Conservation (phyloP, 2,329 filamentous ascomycete species). For the Diaporthe citri region DNA sequence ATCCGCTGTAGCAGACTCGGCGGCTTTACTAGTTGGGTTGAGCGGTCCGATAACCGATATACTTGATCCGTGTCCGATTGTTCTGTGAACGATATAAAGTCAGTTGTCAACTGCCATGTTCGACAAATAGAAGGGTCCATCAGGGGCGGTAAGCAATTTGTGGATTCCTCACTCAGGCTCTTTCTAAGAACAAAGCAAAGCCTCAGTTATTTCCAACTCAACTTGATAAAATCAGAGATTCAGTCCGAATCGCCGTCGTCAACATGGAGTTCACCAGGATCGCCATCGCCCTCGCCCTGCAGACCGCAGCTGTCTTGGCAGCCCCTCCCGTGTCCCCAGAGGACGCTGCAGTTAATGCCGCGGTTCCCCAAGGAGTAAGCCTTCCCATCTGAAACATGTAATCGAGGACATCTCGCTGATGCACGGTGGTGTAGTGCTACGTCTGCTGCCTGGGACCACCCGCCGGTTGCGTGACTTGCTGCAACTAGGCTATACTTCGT, state of each 20-base stretch:
- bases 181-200: no score
- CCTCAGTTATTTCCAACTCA: no score
- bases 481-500: background rate
- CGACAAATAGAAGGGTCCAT: no score
- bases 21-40: conserved; percentile 1
- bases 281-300: background rate
- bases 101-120: background rate
- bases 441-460: conserved; percentile 4
- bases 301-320: conserved; percentile 14
- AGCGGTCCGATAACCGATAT: conserved; percentile 10
- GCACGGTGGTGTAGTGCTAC: background rate
- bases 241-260: background rate
- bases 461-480: background rate
- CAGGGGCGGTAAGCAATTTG: background rate
- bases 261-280: conserved; percentile 7
- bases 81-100: background rate
- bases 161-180: background rate
- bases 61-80: background rate
- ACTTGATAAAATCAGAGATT: background rate
- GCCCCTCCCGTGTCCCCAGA: conserved; percentile 7
- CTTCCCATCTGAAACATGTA: background rate
- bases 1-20: background rate
- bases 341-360: conserved; percentile 20
- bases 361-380: conserved; percentile 14
- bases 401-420: background rate